These are phyloP conservation scores for Agrocybe pediades DNA, from an alignment of 768 basidiomycete species.

Conservation along the genomic window DNA sequence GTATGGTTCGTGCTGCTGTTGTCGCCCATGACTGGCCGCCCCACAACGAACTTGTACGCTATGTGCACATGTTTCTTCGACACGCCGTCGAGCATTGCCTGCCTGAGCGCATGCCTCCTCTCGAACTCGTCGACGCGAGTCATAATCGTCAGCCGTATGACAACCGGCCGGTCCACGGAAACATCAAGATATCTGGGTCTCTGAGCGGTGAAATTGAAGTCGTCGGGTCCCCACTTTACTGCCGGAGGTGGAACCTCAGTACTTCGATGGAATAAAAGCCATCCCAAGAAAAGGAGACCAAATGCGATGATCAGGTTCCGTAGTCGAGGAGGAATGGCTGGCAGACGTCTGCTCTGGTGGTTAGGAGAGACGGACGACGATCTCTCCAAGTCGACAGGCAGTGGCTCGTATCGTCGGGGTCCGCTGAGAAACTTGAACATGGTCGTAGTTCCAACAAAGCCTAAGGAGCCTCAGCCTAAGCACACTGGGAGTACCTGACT, in stretches of 20 bases:
- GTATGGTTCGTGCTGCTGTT: background rate
- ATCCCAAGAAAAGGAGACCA: background rate
- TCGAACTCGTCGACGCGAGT: slow-evolving; percentile 8
- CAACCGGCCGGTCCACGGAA: background rate
- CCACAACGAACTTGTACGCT: slow-evolving; percentile 8
- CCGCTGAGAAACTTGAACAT: too few relatives aligned
- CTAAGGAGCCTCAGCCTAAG: too few relatives aligned
- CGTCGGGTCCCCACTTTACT: background rate
- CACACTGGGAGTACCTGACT: too few relatives aligned
- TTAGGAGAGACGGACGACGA: background rate
- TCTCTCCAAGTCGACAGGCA: background rate
- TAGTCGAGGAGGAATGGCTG: background rate
- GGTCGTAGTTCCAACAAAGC: too few relatives aligned
- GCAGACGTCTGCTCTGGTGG: background rate
- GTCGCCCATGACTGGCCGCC: background rate
- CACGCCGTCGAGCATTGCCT: slow-evolving; percentile 2
- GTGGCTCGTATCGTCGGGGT: background rate
- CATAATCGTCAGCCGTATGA: slow-evolving; percentile 8
- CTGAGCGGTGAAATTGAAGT: background rate
- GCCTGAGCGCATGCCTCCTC: slow-evolving; percentile 4
- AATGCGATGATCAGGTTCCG: background rate
- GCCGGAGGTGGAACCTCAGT: background rate
- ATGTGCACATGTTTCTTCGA: background rate
- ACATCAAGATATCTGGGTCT: slow-evolving; percentile 4
- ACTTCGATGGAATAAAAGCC: background rate